These are phyloP conservation scores for Terfezia claveryi DNA, from an alignment of 495 filamentous ascomycete species.

Conservation along the genomic window DNA sequence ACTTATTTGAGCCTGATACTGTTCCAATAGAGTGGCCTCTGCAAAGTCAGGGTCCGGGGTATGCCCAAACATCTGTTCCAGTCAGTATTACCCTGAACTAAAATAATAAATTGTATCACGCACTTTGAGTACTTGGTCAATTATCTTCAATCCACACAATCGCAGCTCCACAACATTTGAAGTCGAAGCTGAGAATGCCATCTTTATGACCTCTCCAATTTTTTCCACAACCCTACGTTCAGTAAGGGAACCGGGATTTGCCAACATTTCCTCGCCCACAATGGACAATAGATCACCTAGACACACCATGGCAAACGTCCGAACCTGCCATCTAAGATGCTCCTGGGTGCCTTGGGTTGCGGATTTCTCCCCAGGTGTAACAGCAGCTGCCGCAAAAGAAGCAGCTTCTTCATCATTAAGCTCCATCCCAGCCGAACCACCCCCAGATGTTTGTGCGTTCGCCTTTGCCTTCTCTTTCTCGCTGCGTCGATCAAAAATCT, in stretches of 20 bases:
- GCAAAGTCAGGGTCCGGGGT: conserved; percentile 28
- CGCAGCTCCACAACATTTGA: conserved; percentile 74
- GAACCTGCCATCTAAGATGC: conserved; percentile 82
- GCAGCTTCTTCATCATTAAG: conserved; percentile 91
- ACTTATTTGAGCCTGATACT: conserved; percentile 95
- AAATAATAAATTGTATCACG: conserved; percentile 10
- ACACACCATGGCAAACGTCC: conserved; percentile 80
- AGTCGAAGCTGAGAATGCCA: conserved; percentile 94
- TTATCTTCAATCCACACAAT: conserved; percentile 73
- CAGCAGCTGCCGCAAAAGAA: conserved; percentile 59
- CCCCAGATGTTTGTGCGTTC: conserved; percentile 24
- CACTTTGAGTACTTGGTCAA: conserved; percentile 65
- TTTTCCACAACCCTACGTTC: conserved; percentile 23
- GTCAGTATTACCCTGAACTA: too few species aligned
- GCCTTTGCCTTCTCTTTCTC: conserved; percentile 20
- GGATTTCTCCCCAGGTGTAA: conserved; percentile 40
- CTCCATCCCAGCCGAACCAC: conserved; percentile 39
- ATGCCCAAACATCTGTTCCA: conserved; percentile 61
- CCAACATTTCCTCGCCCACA: conserved; percentile 60
- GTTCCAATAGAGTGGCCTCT: conserved; percentile 85
- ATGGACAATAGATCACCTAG: conserved; percentile 63
- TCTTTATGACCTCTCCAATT: conserved; percentile 81
- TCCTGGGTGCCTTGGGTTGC: conserved; percentile 47
- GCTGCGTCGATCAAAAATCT: conserved; percentile 42
- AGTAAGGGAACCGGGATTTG: conserved; percentile 17